phyloP scores from a whole-genome alignment of 257 asterid genomes.

The Parsonsia alboflavescens region DNA sequence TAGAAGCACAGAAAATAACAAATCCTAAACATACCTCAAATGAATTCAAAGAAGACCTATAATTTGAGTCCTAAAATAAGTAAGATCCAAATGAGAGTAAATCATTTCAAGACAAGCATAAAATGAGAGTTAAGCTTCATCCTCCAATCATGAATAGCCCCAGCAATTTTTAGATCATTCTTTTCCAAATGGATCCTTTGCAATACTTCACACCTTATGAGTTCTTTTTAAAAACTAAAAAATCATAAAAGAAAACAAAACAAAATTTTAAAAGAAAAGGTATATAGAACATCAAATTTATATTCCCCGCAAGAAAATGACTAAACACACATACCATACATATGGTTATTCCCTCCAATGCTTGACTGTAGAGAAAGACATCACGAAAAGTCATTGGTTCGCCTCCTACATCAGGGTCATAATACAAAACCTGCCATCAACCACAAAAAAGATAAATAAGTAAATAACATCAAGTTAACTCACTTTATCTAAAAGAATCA shows the following conservation, averaged over 20 bases:
- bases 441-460: conserved; percentile 14
- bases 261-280: not conserved
- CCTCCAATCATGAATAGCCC: not conserved
- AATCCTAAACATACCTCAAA: not conserved
- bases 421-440: conserved; percentile 66
- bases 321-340: conserved; percentile 57
- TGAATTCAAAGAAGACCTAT: not conserved
- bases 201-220: not conserved
- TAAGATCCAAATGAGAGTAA: not conserved
- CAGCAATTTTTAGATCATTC: not conserved
- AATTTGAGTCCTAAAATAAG: not conserved
- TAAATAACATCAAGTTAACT: not conserved
- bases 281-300: not conserved
- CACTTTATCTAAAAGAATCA: not conserved
- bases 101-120: conserved; percentile 4
- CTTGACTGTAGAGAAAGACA: conserved; percentile 88
- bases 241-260: too few relatives aligned
- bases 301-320: not conserved
- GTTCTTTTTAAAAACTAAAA: not conserved
- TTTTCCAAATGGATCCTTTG: not conserved
- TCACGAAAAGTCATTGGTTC: conserved; percentile 82
- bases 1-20: conserved; percentile 8
- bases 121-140: not conserved
- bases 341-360: conserved; percentile 94
- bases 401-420: conserved; percentile 71